Base-by-base conservation (phyloP, 1,284 basidiomycete species). In the Coriolopsis trogii region DNA sequence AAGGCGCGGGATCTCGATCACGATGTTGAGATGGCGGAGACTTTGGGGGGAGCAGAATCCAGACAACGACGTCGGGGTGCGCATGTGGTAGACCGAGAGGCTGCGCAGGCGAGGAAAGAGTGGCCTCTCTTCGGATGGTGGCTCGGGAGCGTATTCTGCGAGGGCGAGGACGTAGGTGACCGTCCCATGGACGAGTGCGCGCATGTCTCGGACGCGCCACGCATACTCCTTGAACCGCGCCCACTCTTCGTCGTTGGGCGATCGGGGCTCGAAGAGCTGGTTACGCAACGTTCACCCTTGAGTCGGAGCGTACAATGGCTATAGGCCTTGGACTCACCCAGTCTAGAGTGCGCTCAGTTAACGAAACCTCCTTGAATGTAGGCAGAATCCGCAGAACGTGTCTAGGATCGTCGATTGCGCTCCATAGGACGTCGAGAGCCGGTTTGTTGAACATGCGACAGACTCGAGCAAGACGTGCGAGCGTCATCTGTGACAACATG, bases 141-240 rank as follows among this genome's bases (percentile, higher is more conserved):
- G n/a, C n/a, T n/a, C n/a, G n/a, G n/a, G n/a, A n/a, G n/a, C n/a
- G n/a, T n/a, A n/a, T n/a, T n/a, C n/a, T n/a, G n/a, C n/a, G n/a
- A n/a, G n/a, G n/a, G n/a, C n/a, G n/a, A n/a, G n/a, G n/a, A n/a
- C n/a, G n/a, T n/a, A n/a, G n/a, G n/a, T n/a, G n/a, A n/a, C n/a
- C n/a, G n/a, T n/a, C n/a, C n/a, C n/a, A n/a, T n/a, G n/a, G 13
- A 13, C 31, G 15, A n/a, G 15, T 8, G 18, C 31, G 15, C 31
- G 31, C 0, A 73, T 51, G 39, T 73, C 69, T 3, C 36, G 44
- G 9, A 46, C 44, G 3, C 44, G 44, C 4, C 2, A 2, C 9
- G 44, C 25, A 15, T 46, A 46, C 25, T 20, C 16, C 10, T 46
- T 25, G 25, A 38, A 46, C 8, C 34, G 24, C 9, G 25, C 2